Evolutionary conservation across 345 rosid species (phyloP).

Genomic region (Ricinus communis): DNA sequence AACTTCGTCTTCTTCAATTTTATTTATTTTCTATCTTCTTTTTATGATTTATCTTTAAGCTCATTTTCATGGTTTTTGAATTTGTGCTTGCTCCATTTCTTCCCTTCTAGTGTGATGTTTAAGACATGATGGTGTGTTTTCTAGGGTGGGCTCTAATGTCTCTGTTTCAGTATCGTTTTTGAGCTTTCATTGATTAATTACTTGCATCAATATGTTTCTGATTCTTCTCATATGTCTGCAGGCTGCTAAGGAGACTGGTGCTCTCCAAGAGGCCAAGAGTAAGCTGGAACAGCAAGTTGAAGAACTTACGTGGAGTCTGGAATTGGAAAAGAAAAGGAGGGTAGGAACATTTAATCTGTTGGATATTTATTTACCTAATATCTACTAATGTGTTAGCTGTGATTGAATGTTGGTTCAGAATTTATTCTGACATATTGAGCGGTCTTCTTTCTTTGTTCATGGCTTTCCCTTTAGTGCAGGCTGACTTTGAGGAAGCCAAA

Average conservation of each 20-base stretch:
- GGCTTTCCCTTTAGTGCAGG: constrained; percentile 38
- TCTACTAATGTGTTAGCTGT: neutral
- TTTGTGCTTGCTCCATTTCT: neutral
- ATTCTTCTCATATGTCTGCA: constrained; percentile 27
- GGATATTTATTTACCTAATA: neutral
- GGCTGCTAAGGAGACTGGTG: constrained; percentile 99
- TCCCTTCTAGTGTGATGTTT: neutral
- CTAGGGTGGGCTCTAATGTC: neutral
- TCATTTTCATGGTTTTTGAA: neutral
- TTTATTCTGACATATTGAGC: neutral
- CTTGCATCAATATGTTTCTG: neutral
- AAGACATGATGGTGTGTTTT: neutral
- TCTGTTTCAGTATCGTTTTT: neutral
- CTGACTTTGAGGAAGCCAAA: constrained; percentile 91
- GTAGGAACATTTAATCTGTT: constrained; percentile 30
- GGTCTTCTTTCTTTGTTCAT: neutral
- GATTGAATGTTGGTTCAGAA: neutral
- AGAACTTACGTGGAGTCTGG: constrained; percentile 92
- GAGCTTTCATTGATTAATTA: neutral
- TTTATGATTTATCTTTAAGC: neutral
- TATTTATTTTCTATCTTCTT: neutral
- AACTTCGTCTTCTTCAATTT: neutral
- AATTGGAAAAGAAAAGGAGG: constrained; percentile 92
- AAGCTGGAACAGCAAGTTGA: constrained; percentile 97
- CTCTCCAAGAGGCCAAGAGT: constrained; percentile 94